Base-by-base conservation (phyloP, 768 basidiomycete genomes). In the Scleroderma bovista region DNA sequence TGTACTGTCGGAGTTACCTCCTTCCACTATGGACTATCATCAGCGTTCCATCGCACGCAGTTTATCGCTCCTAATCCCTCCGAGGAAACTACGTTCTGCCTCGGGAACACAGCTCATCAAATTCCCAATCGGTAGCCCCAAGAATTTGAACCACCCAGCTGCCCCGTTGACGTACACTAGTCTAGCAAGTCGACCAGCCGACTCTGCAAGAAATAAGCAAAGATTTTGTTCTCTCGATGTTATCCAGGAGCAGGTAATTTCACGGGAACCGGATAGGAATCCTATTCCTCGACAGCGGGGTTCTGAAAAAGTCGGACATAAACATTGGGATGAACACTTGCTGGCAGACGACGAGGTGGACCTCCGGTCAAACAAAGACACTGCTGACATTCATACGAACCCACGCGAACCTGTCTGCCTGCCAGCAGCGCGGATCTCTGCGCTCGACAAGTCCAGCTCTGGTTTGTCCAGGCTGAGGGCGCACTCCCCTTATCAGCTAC, bases 391-490 rank as follows among this genome's bases (percentile, higher is more conserved):
- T 12, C 45, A 54, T 23, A 48, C 53, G 38, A 44, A 53, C 44
- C 58, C 52, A 17, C 63, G 52, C 37, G 44, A 48, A 38, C 65
- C 64, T n/a, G 24, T 47, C 12, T 33, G 15, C 13, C 26, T 48
- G 12, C 32, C 50, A 4, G 36, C 51, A 46, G 56, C 61, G 48
- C 60, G 64, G 13, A 59, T 55, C n/a, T 63, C 63, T 20, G 64
- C 68, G 10, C 52, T 70, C 19, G 60, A 66, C 31, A 66, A 65
- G 50, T 55, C 70, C 20, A 65, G 71, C 43, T 46, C 39, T 31
- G 72, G 71, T 55, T 47, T 72, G 39, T 49, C 57, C 19, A 70
- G 66, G 41, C 58, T 70, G 34, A 63, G 66, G 48, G 53, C 60
- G 23, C 59, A 68, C 33, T 62, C 57, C 2, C 66, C 69, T 20